Percentiles rank a stretch among this genome's conserved stretches.
Conservation (phyloP, 2,329 filamentous ascomycete species). For the Drechmeria coniospora region DNA sequence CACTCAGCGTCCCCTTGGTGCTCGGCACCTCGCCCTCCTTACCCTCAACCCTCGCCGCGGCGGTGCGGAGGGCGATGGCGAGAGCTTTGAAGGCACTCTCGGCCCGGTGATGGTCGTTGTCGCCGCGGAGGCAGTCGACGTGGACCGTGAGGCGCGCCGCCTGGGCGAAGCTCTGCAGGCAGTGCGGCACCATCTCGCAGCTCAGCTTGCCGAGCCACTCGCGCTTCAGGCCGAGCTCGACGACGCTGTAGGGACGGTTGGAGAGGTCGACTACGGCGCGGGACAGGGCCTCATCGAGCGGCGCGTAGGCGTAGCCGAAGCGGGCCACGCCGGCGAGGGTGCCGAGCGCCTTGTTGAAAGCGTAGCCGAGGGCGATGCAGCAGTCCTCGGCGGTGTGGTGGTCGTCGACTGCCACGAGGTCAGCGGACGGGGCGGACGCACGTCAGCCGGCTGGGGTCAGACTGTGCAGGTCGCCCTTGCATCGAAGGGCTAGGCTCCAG, state of each 20-base stretch:
- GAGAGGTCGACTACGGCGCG: constrained; percentile 90
- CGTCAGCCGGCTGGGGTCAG: constrained; percentile 17
- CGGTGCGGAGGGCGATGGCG: constrained; percentile 68
- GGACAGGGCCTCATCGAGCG: constrained; percentile 87
- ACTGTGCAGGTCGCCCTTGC: constrained; percentile 86
- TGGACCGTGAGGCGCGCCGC: constrained; percentile 84
- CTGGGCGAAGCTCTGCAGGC: constrained; percentile 85
- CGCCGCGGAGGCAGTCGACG: constrained; percentile 78
- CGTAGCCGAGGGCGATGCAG: constrained; percentile 75
- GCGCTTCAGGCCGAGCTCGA: constrained; percentile 69
- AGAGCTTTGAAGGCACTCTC: constrained; percentile 97
- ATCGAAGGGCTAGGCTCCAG: constrained; percentile 75
- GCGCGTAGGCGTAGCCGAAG: constrained; percentile 84
- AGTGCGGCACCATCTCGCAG: constrained; percentile 95
- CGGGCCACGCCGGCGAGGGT: constrained; percentile 68
- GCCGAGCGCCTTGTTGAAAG: constrained; percentile 69
- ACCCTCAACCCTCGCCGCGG: constrained; percentile 58
- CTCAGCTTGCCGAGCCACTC: constrained; percentile 91
- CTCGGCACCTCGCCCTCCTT: constrained; percentile 87
- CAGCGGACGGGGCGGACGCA: background rate
- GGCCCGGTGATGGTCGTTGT: constrained; percentile 90
- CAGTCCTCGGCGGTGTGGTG: constrained; percentile 96
- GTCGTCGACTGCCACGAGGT: constrained; percentile 59
- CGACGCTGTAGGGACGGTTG: constrained; percentile 74
- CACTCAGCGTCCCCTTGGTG: constrained; percentile 80